Conservation (phyloP, 2,329 filamentous ascomycete genomes). For the Aspergillus quadrilineatus region DNA sequence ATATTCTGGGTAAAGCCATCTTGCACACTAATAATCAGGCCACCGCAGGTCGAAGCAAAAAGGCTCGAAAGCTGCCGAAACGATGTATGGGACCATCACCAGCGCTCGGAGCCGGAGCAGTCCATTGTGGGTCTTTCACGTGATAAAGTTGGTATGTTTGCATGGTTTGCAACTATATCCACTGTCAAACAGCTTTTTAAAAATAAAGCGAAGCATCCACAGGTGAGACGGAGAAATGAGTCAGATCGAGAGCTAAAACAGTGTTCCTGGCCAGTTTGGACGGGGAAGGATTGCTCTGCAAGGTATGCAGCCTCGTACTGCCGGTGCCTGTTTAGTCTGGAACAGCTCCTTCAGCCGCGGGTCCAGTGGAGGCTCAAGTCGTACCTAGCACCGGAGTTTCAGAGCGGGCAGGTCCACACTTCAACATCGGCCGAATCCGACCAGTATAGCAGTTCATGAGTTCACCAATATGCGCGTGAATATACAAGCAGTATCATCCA, state of each 20-base stretch:
- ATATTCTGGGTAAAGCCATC: slow-evolving; percentile 36
- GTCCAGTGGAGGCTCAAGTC: slow-evolving; percentile 20
- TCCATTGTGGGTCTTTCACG: slow-evolving; percentile 11
- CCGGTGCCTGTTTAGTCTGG: neutral
- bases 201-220: neutral
- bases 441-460: slow-evolving; percentile 5
- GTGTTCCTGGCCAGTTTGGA: neutral
- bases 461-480: slow-evolving; percentile 7
- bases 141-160: slow-evolving; percentile 13
- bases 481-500: neutral
- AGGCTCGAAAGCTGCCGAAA: slow-evolving; percentile 5
- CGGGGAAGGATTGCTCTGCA: neutral
- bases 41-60: slow-evolving; percentile 6
- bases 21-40: slow-evolving; percentile 19
- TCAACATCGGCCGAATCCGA: slow-evolving; percentile 12
- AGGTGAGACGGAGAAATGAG: slow-evolving; percentile 11
- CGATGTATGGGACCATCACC: slow-evolving; percentile 21
- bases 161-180: slow-evolving; percentile 3
- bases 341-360: slow-evolving; percentile 17
- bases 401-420: slow-evolving; percentile 7
- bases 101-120: neutral
- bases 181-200: neutral
- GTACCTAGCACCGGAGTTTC: neutral
- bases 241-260: slow-evolving; percentile 1
- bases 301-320: neutral